phyloP scores from a whole-genome alignment of 306 rosid species.

The Pyrus pyrifolia region DNA sequence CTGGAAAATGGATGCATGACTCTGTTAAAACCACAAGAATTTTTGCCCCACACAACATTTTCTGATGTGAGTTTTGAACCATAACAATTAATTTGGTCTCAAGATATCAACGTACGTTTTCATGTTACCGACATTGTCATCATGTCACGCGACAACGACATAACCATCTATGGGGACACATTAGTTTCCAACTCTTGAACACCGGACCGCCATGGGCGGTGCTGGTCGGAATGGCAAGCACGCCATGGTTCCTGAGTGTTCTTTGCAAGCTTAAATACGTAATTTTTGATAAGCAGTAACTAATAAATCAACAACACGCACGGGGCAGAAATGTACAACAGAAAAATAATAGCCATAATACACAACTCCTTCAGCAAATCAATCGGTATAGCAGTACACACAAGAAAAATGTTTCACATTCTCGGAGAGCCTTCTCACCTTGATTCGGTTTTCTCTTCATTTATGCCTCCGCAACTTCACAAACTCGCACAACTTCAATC shows the following conservation, averaged over 20 bases:
- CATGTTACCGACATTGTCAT: not conserved
- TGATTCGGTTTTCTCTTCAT: not conserved
- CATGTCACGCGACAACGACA: not conserved
- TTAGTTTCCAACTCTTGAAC: too few relatives aligned
- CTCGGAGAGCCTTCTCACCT: not conserved
- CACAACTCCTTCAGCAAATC: not conserved
- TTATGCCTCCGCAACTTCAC: not conserved
- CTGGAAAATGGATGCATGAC: not conserved
- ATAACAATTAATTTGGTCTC: not conserved
- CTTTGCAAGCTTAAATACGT: not conserved
- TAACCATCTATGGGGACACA: not conserved
- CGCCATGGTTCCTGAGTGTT: not conserved
- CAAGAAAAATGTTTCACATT: slow-evolving; percentile 5
- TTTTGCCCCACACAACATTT: not conserved
- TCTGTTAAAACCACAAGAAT: not conserved
- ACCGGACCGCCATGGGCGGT: too few relatives aligned
- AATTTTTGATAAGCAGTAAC: not conserved
- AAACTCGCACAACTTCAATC: not conserved
- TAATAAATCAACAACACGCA: not conserved
- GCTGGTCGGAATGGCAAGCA: not conserved
- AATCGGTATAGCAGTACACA: not conserved
- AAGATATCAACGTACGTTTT: not conserved
- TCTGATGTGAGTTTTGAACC: not conserved
- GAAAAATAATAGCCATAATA: not conserved
- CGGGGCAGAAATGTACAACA: not conserved